Conservation (phyloP, 192 early-diverging fungal genomes). For the Linderina pennispora region DNA sequence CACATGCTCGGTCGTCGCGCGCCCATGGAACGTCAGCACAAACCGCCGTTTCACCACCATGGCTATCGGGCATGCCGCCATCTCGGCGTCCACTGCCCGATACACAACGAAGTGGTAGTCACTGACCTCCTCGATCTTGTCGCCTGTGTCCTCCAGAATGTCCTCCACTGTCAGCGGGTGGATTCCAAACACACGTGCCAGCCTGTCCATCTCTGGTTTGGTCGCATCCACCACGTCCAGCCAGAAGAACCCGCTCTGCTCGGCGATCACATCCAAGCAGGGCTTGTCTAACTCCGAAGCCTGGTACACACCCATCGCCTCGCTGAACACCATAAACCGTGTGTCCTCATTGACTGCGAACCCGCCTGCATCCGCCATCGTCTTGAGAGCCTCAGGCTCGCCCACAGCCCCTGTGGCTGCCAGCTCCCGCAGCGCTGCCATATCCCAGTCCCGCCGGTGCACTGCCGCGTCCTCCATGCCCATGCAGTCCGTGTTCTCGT, state of each 20-base stretch:
- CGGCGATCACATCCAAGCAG: too few species aligned
- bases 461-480: too few species aligned
- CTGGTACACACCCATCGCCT: not conserved
- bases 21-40: conserved; percentile 8
- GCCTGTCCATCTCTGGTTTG: conserved; percentile 52
- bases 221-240: conserved; percentile 56
- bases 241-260: conserved; percentile 44
- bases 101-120: conserved; percentile 9
- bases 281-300: too few species aligned
- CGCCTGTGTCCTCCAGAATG: conserved; percentile 59
- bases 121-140: conserved; percentile 12
- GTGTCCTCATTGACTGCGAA: not conserved
- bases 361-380: too few species aligned
- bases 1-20: not conserved
- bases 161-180: conserved; percentile 91
- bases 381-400: too few species aligned
- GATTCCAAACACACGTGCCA: conserved; percentile 62
- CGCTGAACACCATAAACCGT: too few species aligned
- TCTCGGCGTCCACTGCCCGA: conserved; percentile 1
- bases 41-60: conserved; percentile 2
- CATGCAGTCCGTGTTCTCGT: not conserved
- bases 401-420: not conserved
- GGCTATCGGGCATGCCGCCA: conserved; percentile 1
- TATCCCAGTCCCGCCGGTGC: conserved; percentile 1
- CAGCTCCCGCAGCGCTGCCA: not conserved